Evolutionary conservation across 441 rosid genomes (phyloP).

Genomic region (Pelargonium fulgidum): DNA sequence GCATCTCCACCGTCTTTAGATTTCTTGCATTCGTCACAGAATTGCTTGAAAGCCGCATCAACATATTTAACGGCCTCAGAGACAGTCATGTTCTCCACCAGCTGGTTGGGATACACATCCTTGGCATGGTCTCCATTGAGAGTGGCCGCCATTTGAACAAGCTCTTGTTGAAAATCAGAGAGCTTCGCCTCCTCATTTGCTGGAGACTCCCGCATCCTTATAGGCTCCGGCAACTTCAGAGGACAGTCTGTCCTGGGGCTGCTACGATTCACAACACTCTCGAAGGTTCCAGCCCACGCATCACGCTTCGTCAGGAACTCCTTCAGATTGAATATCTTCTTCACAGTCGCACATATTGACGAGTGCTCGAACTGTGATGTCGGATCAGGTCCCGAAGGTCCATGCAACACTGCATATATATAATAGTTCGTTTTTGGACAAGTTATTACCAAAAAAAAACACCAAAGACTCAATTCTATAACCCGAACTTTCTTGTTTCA

Average conservation of each 20-base stretch:
- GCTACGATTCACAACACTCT: conserved; percentile 47
- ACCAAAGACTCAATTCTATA: no score
- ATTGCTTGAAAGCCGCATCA: conserved; percentile 41
- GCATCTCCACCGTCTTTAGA: conserved; percentile 38
- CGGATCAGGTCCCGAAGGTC: conserved; percentile 65
- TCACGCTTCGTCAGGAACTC: conserved; percentile 83
- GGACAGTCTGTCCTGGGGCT: conserved; percentile 74
- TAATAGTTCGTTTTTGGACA: background rate
- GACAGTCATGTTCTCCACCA: conserved; percentile 57
- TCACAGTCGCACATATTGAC: conserved; percentile 75
- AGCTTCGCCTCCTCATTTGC: conserved; percentile 45
- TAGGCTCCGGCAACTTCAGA: conserved; percentile 45
- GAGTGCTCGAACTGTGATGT: conserved; percentile 88
- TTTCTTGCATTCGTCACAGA: conserved; percentile 41
- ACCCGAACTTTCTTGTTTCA: no score
- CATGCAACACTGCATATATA: conserved; percentile 46
- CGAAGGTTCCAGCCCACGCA: conserved; percentile 90
- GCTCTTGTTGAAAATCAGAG: conserved; percentile 69
- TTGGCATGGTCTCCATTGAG: conserved; percentile 56
- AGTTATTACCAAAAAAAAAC: background rate
- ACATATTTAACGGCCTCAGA: conserved; percentile 46
- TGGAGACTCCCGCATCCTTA: conserved; percentile 35
- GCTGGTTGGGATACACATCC: conserved; percentile 45
- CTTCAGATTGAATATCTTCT: conserved; percentile 72
- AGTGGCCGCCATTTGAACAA: conserved; percentile 66